Evolutionary conservation across 805 yeast species (phyloP), one percentile per base, ranked within the genome.

Genomic region (Isabelozyma rhagii): DNA sequence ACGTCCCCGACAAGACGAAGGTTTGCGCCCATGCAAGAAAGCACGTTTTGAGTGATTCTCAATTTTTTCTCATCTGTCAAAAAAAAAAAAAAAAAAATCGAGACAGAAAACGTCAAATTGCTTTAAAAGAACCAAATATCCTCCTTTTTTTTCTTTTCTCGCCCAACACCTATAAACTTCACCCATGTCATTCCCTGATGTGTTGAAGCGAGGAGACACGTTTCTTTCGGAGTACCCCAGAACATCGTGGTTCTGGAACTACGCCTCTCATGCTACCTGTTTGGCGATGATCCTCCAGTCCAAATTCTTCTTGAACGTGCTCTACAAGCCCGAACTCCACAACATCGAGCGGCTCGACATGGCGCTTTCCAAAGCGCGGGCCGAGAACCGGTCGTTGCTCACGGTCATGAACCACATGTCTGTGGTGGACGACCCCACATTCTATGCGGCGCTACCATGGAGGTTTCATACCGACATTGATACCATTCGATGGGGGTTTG

Each of bases 401-500:
- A 93, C 98, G 0, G 79, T 89, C 13, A 89, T 90, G 96, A 92
- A 92, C 65, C 97, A 91, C 62, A 88, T 89, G 94, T 85, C 92
- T 3, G 87, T 80, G 31, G 87, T 90, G 21, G 99, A 93, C 64
- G 99, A 93, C 61, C 99, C 99, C 0, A 77, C 88, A 36, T 71
- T 89, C 42, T 93, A 96, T 89, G 96, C 96, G 0, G 80, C 87
- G 36, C 73, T 92, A 50, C 97, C 97, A 0, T 78, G 84, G 80
- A 75, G 82, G 39, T 81, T 80, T 56, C 87, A 81, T 56, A 66
- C 72, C 11, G 80, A 82, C 49, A 69, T 87, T 14, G 87, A 83
- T 53, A 78, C 81, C 47, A 81, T 90, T 47, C 77, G 99, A 60
- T 93, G 98, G 98, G 92, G 97, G 5, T 74, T 94, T 48, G 99